Evolutionary conservation across 108 stramenopile species (phyloP), one percentile per base, ranked within the genome.

Genomic region (Fistulifera pelliculosa): DNA sequence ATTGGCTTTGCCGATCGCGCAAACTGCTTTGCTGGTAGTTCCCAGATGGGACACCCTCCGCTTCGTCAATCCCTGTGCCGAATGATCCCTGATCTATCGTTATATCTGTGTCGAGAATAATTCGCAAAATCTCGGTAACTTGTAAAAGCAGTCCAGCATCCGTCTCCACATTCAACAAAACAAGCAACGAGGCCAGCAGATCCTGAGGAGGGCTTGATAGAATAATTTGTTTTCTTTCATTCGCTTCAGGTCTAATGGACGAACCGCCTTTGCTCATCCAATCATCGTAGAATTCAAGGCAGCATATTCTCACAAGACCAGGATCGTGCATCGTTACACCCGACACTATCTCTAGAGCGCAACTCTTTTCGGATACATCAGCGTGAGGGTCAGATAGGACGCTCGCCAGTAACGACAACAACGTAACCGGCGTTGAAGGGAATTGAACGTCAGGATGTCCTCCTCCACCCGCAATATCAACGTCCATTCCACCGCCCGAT

Each of bases 121-220:
- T 82, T 47, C 85, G 58, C 60, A 93, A 71, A 27, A 88, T 81
- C 58, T 93, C 90, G 7, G 82, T 78, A 22, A 75, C 71, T 65
- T 88, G 87, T 25, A 93, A 74, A 31, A 88, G 54, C 11, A 88
- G 26, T 7, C 90, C 90, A 38, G 90, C 85, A 74, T 93, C 90
- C 1, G 66, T 70, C 61, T 85, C 86, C 3, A 73, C 67, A 27
- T 76, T 70, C 64, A 93, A 70, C 0, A 81, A 39, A 38, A 71
- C 76, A 13, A 93, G 45, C 15, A 93, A 70, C 35, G 90, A 73
- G 1, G 75, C 73, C 28, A 92, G 47, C 15, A 92, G 43, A 49
- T 92, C 90, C 52, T 79, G 62, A 1, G 81, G 71, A 35, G 81
- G 80, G 45, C 75, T 79, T 2, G 60, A 52, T 35, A 85, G 83